These are phyloP conservation scores for Sambucus nigra DNA, from an alignment of 129 eudicot species.

Conservation along the genomic window DNA sequence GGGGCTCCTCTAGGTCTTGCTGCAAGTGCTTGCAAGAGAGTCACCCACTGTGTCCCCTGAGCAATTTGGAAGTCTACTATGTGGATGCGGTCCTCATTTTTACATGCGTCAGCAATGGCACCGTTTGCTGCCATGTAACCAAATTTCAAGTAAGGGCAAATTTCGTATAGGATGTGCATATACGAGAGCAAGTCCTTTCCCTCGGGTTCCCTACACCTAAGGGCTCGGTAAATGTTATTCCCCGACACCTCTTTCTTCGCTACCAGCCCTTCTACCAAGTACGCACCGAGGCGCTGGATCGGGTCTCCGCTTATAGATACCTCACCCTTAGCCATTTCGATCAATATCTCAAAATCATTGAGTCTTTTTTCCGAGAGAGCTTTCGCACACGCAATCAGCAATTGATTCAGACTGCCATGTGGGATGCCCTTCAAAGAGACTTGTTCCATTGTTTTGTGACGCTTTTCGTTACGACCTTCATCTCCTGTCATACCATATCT, in stretches of 20 bases:
- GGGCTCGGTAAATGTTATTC: constrained; percentile 29
- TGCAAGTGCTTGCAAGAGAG: constrained; percentile 23
- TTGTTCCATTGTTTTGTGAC: constrained; percentile 15
- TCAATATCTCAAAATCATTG: constrained; percentile 24
- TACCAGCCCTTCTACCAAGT: constrained; percentile 37
- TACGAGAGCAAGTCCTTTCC: constrained; percentile 20
- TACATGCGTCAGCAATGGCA: constrained; percentile 22
- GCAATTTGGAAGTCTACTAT: constrained; percentile 19
- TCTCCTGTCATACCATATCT: constrained; percentile 3
- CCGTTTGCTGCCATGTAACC: constrained; percentile 33
- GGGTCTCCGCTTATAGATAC: constrained; percentile 43
- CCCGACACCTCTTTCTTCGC: constrained; percentile 44
- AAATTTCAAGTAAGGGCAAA: constrained; percentile 26
- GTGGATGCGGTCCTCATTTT: constrained; percentile 18
- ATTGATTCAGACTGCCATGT: constrained; percentile 27
- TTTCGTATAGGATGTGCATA: constrained; percentile 27
- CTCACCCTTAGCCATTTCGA: constrained; percentile 14
- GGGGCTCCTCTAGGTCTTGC: constrained; percentile 18
- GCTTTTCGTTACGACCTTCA: constrained; percentile 14
- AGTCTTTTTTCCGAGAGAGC: constrained; percentile 28
- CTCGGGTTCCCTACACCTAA: constrained; percentile 34
- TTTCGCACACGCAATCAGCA: constrained; percentile 37
- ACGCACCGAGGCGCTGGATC: constrained; percentile 49
- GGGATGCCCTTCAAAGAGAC: constrained; percentile 9
- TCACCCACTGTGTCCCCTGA: constrained; percentile 22